A percentile compares a stretch with the other conserved stretches of the same genome.
phyloP scores from a whole-genome alignment of 345 rosid species.

The Eucalyptus marginata region DNA sequence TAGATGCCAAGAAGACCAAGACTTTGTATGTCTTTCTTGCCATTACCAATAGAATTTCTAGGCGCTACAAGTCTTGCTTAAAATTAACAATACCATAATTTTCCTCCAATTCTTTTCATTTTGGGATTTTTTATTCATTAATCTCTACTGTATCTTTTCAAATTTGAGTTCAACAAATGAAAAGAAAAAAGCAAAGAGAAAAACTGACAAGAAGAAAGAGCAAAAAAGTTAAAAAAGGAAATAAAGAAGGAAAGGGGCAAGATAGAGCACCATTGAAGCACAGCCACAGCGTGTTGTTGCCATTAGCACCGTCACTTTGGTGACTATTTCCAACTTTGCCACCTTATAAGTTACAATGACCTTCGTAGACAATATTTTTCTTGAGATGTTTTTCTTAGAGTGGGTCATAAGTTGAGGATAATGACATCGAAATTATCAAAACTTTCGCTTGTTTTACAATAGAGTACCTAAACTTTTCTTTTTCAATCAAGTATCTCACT shows the following conservation, averaged over 20 bases:
- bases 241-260: not conserved
- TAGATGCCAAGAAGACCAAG: not conserved
- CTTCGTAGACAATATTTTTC: no score
- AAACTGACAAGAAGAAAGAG: not conserved
- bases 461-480: not conserved
- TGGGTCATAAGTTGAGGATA: not conserved
- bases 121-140: not conserved
- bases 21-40: not conserved
- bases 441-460: accelerated
- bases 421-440: not conserved
- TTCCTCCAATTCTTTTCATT: not conserved
- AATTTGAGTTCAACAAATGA: not conserved
- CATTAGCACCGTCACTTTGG: accelerated
- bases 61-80: not conserved
- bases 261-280: not conserved
- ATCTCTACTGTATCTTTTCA: not conserved
- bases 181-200: no score
- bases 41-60: not conserved
- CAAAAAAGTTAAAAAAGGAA: not conserved
- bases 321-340: not conserved
- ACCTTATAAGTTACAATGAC: not conserved
- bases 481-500: not conserved
- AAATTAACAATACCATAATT: no score
- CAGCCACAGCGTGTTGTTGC: accelerated
- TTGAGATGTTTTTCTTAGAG: not conserved